Evolutionary conservation across 352 stramenopile species (phyloP), one percentile per base, ranked within the genome.

Genomic region (Discostella stelligera): DNA sequence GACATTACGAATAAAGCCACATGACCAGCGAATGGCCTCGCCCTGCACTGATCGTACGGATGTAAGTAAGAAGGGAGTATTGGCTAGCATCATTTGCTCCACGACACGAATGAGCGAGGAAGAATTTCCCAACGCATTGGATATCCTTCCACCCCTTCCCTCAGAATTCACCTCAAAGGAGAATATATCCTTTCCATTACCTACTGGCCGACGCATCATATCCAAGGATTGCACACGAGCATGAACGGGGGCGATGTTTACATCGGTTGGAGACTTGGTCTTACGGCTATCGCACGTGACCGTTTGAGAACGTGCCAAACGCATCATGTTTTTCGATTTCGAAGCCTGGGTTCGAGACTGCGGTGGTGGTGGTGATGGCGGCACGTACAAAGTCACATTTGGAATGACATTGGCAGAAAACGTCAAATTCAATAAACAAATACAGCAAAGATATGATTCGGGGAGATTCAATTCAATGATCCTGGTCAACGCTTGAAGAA

Each of bases 391-490:
- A 20, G 74, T 50, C n/a, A 86, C 53, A 4, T 64, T 67, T 37
- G 48, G 10, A 55, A 79, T 77, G 4, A 74, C 73, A 21, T 82
- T 69, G 8, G 61, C 66, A 54, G 82, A 55, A 60, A 84, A 83
- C 11, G 67, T 82, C 16, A 89, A 44, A 74, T 89, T 89, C 25
- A 79, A 71, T 0, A 89, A 66, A 64, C 67, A 86, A 20, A 86
- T 79, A 32, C 60, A 76, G 30, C 66, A 82, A 10, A 89, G 23
- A 37, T 89, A 85, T 14, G 71, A 56, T 60, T 83, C 73, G 21
- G 82, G 71, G 7, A 80, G 52, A 44, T 71, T 71, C 16, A 16
- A 30, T 23, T 68, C 37, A 53, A 89, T 80, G 0, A 86, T 62
- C 2, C 23, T 32, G 18, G 66, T 70, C 53, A 89, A 64, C 21